A percentile compares a stretch with the other conserved stretches of the same genome.
Evolutionary conservation across 176 grass and related monocot species (phyloP).

Genomic region (Oryza punctata): DNA sequence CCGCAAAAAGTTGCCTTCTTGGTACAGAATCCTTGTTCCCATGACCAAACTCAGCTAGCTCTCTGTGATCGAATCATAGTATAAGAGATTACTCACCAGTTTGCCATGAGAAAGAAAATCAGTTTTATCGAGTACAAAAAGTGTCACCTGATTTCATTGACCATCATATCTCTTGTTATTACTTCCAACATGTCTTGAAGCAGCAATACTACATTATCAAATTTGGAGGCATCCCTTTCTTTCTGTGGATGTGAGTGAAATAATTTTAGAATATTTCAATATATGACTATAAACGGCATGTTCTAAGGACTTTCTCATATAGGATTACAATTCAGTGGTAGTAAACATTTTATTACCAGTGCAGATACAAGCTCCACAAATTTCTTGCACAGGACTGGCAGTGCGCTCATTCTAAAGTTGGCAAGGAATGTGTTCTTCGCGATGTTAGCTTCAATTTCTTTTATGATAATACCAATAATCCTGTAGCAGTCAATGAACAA

Average conservation of each 20-base stretch:
- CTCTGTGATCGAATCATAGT: slow-evolving; percentile 49
- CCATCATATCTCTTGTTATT: slow-evolving; percentile 97
- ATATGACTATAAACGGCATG: not conserved
- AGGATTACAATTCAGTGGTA: slow-evolving; percentile 28
- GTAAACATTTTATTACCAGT: slow-evolving; percentile 66
- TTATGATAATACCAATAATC: slow-evolving; percentile 94
- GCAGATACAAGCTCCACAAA: slow-evolving; percentile 88
- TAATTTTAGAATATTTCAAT: slow-evolving; percentile 33
- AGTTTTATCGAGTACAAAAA: not conserved
- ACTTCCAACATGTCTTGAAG: slow-evolving; percentile 99
- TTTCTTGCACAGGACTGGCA: slow-evolving; percentile 84
- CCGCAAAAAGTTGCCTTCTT: slow-evolving; percentile 92
- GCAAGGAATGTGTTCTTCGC: slow-evolving; percentile 85
- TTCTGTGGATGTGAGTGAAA: slow-evolving; percentile 60
- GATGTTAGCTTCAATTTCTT: slow-evolving; percentile 92
- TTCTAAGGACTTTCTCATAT: slow-evolving; percentile 14
- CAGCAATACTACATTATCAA: slow-evolving; percentile 73
- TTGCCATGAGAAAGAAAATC: slow-evolving; percentile 11
- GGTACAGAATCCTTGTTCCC: slow-evolving; percentile 83
- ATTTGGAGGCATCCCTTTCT: slow-evolving; percentile 78
- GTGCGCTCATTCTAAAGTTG: slow-evolving; percentile 89
- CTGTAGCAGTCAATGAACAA: slow-evolving; percentile 52
- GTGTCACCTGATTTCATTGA: slow-evolving; percentile 80
- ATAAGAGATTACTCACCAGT: not conserved
- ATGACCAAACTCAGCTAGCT: slow-evolving; percentile 86